These are phyloP conservation scores for Kalaharituber pfeilii DNA, from an alignment of 2,329 filamentous ascomycete genomes.

Conservation along the genomic window DNA sequence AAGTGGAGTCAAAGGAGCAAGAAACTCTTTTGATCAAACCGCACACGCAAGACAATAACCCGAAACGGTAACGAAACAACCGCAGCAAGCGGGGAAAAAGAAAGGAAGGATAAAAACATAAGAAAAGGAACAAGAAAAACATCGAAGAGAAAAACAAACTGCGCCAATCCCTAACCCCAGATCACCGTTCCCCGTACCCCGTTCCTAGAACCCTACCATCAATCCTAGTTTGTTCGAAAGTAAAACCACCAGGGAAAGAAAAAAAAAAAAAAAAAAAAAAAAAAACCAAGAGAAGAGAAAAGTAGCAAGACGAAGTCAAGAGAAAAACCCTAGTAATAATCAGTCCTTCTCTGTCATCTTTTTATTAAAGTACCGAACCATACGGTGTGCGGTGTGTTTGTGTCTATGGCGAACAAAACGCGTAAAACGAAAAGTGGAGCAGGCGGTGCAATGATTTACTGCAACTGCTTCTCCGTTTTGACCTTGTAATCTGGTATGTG, in stretches of 20 bases:
- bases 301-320: not conserved
- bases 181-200: not conserved
- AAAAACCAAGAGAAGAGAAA: no score
- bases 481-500: slow-evolving; percentile 51
- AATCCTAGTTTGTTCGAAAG: not conserved
- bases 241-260: not conserved
- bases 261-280: not conserved
- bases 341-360: not conserved
- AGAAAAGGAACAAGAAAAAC: not conserved
- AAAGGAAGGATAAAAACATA: not conserved
- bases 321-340: not conserved
- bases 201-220: not conserved
- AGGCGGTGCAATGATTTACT: not conserved
- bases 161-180: not conserved
- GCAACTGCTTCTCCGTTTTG: not conserved
- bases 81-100: not conserved
- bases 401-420: no score
- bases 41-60: not conserved
- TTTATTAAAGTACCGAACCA: not conserved
- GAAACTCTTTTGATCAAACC: not conserved
- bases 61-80: not conserved
- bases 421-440: no score
- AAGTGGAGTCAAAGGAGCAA: no score
- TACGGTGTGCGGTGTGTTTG: not conserved
- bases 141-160: not conserved